A percentile compares a stretch with the other conserved stretches of the same genome.
Evolutionary conservation across 768 basidiomycete genomes (phyloP).

Genomic region (Serpula lacrymans): DNA sequence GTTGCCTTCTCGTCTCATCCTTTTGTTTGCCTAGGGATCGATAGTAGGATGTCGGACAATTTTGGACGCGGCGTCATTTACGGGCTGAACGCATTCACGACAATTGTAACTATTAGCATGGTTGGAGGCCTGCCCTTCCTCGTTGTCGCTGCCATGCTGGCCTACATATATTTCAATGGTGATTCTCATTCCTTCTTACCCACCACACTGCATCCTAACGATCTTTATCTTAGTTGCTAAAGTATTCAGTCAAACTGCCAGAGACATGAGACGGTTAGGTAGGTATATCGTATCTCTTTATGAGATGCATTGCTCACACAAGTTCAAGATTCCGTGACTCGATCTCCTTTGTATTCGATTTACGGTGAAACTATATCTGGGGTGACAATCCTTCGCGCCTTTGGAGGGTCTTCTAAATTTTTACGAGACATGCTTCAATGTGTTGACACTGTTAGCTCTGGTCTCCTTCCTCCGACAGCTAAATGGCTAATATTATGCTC

Average conservation of each 20-base stretch:
- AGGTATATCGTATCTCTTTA: conserved; percentile 14
- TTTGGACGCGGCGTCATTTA: conserved; percentile 78
- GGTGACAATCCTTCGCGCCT: conserved; percentile 65
- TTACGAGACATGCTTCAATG: conserved; percentile 79
- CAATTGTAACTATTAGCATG: conserved; percentile 68
- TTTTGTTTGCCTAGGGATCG: conserved; percentile 54
- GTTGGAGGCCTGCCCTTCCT: conserved; percentile 81
- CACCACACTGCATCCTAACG: conserved; percentile 7
- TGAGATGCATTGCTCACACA: conserved; percentile 2
- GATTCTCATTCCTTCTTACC: conserved; percentile 14
- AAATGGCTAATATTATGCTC: not conserved
- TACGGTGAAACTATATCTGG: conserved; percentile 51
- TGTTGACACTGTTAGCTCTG: conserved; percentile 66
- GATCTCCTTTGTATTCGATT: conserved; percentile 45
- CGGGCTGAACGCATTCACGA: conserved; percentile 65
- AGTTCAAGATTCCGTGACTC: conserved; percentile 42
- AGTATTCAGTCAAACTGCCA: conserved; percentile 78
- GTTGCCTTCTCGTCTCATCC: not conserved
- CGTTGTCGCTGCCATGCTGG: conserved; percentile 52
- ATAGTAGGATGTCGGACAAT: conserved; percentile 80
- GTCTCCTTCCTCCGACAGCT: not conserved
- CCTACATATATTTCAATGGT: conserved; percentile 71
- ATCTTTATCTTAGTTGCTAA: conserved; percentile 29
- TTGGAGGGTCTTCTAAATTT: conserved; percentile 86
- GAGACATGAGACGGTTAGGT: conserved; percentile 82